Evolutionary conservation across 805 yeast species (phyloP), one percentile per base, ranked within the genome.

Genomic region (Millerozyma acaciae): DNA sequence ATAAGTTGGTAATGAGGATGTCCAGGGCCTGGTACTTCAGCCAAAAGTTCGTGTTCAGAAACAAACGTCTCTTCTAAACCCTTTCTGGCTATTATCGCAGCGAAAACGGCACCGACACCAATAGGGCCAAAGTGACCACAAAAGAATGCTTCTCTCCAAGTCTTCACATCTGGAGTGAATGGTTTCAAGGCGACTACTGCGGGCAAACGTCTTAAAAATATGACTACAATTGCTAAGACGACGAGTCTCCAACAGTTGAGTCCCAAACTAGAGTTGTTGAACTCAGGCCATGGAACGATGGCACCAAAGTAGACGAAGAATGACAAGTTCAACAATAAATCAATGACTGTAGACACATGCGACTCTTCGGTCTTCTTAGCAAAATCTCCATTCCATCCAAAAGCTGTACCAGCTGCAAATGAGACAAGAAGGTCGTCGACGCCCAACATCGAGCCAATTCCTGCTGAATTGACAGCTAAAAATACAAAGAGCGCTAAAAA

Each of bases 101-200:
- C 90, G 57, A 84, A 87, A 6, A 88, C 69, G 1, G 95, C 95
- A 37, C 96, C 96, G 15, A 88, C 96, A 30, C 97, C 97, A 51
- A 89, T 85, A 2, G 97, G 96, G 12, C 97, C 97, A 57, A 89
- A 88, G 61, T 88, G 96, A 14, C 96, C 96, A 55, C 94, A 86
- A 57, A 89, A 89, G 3, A 88, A 54, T 0, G 96, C 96, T 56
- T 88, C 97, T 55, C 95, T 76, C 95, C 96, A 88, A 8, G 86
- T 75, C 48, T 86, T 80, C 24, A 88, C 75, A 53, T 88, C 96
- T 0, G 96, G 96, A 2, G 86, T 81, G 16, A 87, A 53, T 0
- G 90, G 88, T 49, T 84, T 84, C 31, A 84, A 60, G 0, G 76
- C 70, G 30, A 88, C 49, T 26, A 88, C 84, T 1, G 86, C 89